Evolutionary conservation across 83 land plant species (phyloP), one percentile per base, ranked within the genome.

Genomic region (Thuja plicata): DNA sequence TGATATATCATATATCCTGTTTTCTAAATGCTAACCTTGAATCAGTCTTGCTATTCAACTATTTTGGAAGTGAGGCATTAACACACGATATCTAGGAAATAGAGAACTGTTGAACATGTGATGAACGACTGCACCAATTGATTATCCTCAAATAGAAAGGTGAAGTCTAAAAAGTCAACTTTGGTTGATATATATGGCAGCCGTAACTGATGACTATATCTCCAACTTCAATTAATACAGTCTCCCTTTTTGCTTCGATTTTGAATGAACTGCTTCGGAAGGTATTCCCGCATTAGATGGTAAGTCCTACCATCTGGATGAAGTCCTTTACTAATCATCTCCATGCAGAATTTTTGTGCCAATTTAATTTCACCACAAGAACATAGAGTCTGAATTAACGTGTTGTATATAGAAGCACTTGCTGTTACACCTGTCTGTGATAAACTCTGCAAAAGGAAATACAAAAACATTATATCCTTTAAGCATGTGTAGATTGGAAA

Each of bases 401-500:
- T 66, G 27, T 66, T 66, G 86, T 92, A 95, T 32, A 92, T 43
- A 30, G 96, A 95, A 16, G 87, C 90, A 89, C 91, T 88, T 80
- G 94, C 92, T 41, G 73, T 82, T 85, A 70, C 89, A 89, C 74
- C 46, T 91, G 89, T 89, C 55, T 48, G 45, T 24, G 70, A 40
- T 40, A 55, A 87, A 35, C 32, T 52, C 86, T 86, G n/a, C 45
- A n/a, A 88, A 88, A 27, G 43, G 19, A 80, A 30, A 78, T 21
- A 55, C 30, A 35, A 88, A n/a, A 27, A 37, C 27, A 78, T 86
- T 45, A 50, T 19, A 87, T 57, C 37, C 45, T 57, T 19, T 41
- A 70, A 45, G 60, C 19, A 87, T 60, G 9, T 43, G 46, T 87
- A 37, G 76, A 55, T 37, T 37, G 21, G 35, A 87, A 43, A 62